Conservation (phyloP, 2,329 filamentous ascomycete genomes). For the Kalaharituber pfeilii region DNA sequence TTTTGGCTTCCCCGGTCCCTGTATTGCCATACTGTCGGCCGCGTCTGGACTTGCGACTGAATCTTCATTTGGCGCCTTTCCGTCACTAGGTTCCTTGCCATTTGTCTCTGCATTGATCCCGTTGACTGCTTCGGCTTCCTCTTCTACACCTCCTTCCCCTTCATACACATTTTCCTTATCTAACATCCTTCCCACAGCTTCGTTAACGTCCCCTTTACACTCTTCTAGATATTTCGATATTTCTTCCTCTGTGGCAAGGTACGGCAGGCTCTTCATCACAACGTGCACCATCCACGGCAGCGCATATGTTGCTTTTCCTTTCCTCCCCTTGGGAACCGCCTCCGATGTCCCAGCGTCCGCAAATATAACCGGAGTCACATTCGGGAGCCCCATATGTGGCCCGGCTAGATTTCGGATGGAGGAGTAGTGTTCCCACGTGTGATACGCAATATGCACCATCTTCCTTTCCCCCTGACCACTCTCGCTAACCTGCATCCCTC, state of each 20-base stretch:
- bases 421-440: constrained; percentile 48
- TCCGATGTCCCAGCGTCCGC: constrained; percentile 29
- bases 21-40: background rate
- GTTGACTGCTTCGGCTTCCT: background rate
- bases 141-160: background rate
- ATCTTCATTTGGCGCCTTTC: background rate
- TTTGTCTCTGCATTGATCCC: background rate
- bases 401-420: constrained; percentile 45
- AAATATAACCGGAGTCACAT: constrained; percentile 26
- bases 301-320: constrained; percentile 26
- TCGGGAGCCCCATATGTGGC: constrained; percentile 39
- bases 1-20: background rate
- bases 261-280: constrained; percentile 36
- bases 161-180: constrained; percentile 27
- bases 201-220: constrained; percentile 37
- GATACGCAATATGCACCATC: constrained; percentile 43
- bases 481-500: constrained; percentile 23
- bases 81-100: background rate
- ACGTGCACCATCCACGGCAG: constrained; percentile 40
- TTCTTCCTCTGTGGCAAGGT: constrained; percentile 33
- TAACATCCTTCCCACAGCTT: constrained; percentile 36
- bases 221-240: constrained; percentile 38
- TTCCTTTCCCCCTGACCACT: constrained; percentile 20
- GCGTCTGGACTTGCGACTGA: background rate
- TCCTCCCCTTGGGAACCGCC: constrained; percentile 26